Evolutionary conservation across 345 rosid genomes (phyloP).

Genomic region (Populus davidiana): DNA sequence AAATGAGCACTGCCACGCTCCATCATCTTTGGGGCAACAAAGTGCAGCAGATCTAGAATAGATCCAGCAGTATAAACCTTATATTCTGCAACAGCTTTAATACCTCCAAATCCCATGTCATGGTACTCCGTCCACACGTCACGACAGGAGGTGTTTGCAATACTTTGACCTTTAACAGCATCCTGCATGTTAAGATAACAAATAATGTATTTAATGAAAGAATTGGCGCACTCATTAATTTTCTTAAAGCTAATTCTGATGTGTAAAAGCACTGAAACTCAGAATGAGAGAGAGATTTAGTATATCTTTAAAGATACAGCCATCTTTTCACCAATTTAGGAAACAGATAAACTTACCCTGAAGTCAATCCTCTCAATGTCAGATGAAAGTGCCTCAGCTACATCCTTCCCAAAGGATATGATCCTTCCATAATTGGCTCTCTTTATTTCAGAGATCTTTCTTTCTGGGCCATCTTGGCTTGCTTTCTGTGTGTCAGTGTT

Average conservation of each 20-base stretch:
- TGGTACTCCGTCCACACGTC: constrained; percentile 97
- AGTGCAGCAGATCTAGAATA: constrained; percentile 62
- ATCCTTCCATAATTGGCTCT: constrained; percentile 72
- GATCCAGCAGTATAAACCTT: constrained; percentile 74
- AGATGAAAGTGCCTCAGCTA: constrained; percentile 62
- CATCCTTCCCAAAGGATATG: constrained; percentile 79
- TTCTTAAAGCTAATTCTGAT: background rate
- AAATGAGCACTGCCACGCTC: constrained; percentile 80
- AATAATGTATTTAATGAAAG: background rate
- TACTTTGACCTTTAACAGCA: constrained; percentile 68
- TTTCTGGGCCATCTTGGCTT: constrained; percentile 28
- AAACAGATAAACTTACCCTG: constrained; percentile 49
- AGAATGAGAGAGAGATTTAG: constrained; percentile 1
- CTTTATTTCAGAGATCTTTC: constrained; percentile 34
- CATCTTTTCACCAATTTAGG: background rate
- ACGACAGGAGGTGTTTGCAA: constrained; percentile 63
- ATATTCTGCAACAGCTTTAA: constrained; percentile 75
- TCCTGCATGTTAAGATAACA: constrained; percentile 43
- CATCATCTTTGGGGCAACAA: constrained; percentile 96
- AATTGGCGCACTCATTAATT: background rate
- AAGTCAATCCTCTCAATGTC: constrained; percentile 73
- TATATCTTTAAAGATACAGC: background rate
- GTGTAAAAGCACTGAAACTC: background rate
- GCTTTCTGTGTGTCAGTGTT: constrained; percentile 37
- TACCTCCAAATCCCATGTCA: constrained; percentile 84